Conservation (phyloP, 116 monocot genomes). For the Trichopus zeylanicus region DNA sequence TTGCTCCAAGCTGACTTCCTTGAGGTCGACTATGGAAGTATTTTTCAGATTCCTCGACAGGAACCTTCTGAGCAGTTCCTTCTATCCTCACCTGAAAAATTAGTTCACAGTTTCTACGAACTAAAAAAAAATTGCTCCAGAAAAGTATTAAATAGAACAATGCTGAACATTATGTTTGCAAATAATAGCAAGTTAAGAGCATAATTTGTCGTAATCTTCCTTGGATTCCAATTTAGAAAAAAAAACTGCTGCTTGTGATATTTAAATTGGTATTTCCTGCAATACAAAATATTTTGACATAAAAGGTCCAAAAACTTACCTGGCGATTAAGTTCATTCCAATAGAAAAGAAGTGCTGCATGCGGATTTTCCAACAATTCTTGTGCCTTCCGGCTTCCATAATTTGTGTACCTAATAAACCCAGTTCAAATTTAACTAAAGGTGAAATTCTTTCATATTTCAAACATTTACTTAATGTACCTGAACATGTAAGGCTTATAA, state of each 20-base stretch:
- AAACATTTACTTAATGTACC: background rate
- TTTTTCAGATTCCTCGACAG: slow-evolving; percentile 78
- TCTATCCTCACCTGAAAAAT: slow-evolving; percentile 78
- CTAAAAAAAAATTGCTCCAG: no score
- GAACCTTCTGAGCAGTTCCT: slow-evolving; percentile 67
- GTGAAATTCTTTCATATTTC: background rate
- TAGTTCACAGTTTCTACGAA: no score
- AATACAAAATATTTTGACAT: slow-evolving; percentile 4
- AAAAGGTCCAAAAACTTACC: no score
- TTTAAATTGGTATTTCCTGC: background rate
- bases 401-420: slow-evolving; percentile 73
- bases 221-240: no score
- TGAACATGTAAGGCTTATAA: background rate
- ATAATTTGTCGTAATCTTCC: no score
- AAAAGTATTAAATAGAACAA: no score
- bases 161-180: no score
- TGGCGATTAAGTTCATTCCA: slow-evolving; percentile 83
- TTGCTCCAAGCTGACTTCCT: slow-evolving; percentile 92
- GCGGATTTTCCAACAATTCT: slow-evolving; percentile 73
- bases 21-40: slow-evolving; percentile 93
- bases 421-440: slow-evolving; percentile 4
- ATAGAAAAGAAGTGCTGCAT: slow-evolving; percentile 84
- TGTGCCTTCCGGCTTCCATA: slow-evolving; percentile 75
- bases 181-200: no score
- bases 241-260: no score